Conservation (phyloP, 192 early-diverging fungal genomes). For the Linnemannia elongata region DNA sequence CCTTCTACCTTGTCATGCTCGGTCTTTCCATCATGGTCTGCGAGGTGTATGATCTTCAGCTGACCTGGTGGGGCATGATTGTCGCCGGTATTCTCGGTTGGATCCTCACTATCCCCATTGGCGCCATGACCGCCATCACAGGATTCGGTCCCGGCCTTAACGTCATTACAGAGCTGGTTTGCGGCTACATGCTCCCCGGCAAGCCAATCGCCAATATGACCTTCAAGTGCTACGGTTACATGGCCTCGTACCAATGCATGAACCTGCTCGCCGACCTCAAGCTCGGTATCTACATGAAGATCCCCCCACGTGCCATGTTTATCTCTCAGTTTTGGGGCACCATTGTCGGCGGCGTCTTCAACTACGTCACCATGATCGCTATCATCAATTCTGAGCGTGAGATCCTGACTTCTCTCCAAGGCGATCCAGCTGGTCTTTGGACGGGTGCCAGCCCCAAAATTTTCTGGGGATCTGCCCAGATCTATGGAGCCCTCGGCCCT, state of each 20-base stretch:
- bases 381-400: constrained; percentile 36
- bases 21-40: constrained; percentile 51
- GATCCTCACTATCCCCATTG: constrained; percentile 64
- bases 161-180: constrained; percentile 70
- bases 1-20: constrained; percentile 55
- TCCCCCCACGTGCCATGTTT: constrained; percentile 77
- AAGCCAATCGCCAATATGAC: constrained; percentile 63
- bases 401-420: constrained; percentile 31
- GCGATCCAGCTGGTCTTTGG: constrained; percentile 61
- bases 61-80: constrained; percentile 65
- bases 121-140: constrained; percentile 67
- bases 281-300: constrained; percentile 80
- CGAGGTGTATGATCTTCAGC: constrained; percentile 36
- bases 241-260: constrained; percentile 79
- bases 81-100: constrained; percentile 54
- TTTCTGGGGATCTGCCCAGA: constrained; percentile 74
- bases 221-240: constrained; percentile 71
- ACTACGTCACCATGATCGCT: constrained; percentile 56
- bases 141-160: constrained; percentile 63
- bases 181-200: constrained; percentile 70
- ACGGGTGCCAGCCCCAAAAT: constrained; percentile 57
- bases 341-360: constrained; percentile 59
- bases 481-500: constrained; percentile 83
- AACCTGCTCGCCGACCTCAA: constrained; percentile 80
- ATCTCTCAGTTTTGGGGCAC: constrained; percentile 73